Evolutionary conservation across 2,329 filamentous ascomycete species (phyloP), one percentile per base, ranked within the genome.

Genomic region (Rosellinia necatrix): DNA sequence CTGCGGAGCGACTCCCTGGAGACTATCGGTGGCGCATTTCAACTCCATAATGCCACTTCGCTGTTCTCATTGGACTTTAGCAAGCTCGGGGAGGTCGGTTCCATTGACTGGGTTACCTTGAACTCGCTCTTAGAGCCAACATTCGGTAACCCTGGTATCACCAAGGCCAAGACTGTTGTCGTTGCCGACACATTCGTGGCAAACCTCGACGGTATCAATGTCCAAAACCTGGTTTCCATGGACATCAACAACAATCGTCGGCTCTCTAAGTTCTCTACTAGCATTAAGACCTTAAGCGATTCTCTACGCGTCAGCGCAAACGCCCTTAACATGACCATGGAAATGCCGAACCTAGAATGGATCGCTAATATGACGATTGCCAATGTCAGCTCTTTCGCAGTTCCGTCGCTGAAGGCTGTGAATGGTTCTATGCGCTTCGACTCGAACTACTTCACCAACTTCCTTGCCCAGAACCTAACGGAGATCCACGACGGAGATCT

Each of bases 191-290:
- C 94, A 47, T 86, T 87, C 75, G 84, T 99, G 66, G 82, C 79
- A 72, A 85, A 82, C 64, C 83, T 99, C 58, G 81, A 87, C 64
- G 92, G 91, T 70, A 89, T 99, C 72, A 89, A 91, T 72, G 81
- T 97, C 62, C 75, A 84, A 62, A 81, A 82, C n/a, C 87, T 91
- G 51, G 81, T 84, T 54, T 81, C 78, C 64, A 84, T 99, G 72
- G 80, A 90, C 73, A 88, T 99, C 76, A 88, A 90, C 83, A 96
- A 96, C 87, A 97, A 97, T 85, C 78, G 78, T 60, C 87, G 88
- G 71, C 82, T 99, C 66, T 84, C 83, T 71, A 80, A 79, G 59
- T 90, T 96, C 78, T 83, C 84, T 71, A 90, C 92, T 74, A 83
- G 89, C 71, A 81, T 97, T 56, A 81, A 81, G 73, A 93, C 90